Base-by-base conservation (phyloP, 495 filamentous ascomycete genomes). In the Talaromyces liani region DNA sequence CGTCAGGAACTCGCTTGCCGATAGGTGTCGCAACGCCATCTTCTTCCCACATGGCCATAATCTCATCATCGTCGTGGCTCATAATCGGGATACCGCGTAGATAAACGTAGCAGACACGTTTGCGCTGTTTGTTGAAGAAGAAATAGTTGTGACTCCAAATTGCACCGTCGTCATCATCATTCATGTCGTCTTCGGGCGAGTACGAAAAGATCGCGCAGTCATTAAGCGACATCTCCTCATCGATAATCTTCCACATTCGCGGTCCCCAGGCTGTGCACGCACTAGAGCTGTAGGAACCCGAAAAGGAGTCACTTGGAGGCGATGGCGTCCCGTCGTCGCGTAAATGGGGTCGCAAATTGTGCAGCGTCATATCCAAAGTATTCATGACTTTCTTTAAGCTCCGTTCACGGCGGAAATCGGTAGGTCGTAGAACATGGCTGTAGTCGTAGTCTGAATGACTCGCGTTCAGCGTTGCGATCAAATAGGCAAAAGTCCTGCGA, bases 371-470 rank as follows among this genome's bases (percentile, higher is more conserved):
- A 69, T 98, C 91, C 60, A 99, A 84, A 22, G 83, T 89, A 62
- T 85, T 87, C 85, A 95, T 96, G 51, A 96, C 88, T 10, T 79
- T 77, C 65, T 87, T 83, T 33, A 97, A 72, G 62, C 85, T 86
- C 24, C 85, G 78, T 79, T 96, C 91, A 47, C 88, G 85, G 54
- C 85, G 84, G 74, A 98, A 98, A 70, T 98, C 94, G 9, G 85
- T 82, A 1, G 93, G 92, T 31, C 92, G 87, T 63, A 97, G 80
- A 58, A 92, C 86, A 64, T 96, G 88, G 2, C 91, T 94, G 76
- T 98, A 98, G 74, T 98, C 93, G 73, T 99, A 99, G 72, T 99
- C 95, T 1, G 92, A 89, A 74, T 99, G 93, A 45, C 89, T 93
- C 1, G 93, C 93, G 67, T 99, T 99, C n/a, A 99, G 81, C 1